These are phyloP conservation scores for Populus nigra DNA, from an alignment of 345 rosid genomes.

Conservation along the genomic window DNA sequence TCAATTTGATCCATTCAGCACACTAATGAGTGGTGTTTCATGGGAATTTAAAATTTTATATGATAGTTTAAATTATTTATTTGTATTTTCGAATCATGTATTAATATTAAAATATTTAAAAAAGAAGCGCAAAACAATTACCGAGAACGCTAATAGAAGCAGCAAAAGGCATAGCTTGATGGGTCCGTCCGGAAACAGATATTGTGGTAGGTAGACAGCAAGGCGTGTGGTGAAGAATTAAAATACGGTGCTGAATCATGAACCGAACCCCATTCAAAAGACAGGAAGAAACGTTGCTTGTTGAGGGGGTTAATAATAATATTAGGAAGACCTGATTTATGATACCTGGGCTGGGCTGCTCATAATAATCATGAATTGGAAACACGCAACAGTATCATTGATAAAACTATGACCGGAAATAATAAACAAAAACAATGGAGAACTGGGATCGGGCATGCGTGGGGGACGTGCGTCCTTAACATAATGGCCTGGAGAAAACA, in stretches of 20 bases:
- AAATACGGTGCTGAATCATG: neutral
- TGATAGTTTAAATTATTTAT: no score
- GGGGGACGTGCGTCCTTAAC: conserved; percentile 52
- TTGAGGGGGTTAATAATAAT: no score
- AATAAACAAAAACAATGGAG: neutral
- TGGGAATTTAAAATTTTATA: no score
- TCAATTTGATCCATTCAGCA: no score
- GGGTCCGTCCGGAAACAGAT: neutral
- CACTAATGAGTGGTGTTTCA: no score
- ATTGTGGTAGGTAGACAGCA: neutral
- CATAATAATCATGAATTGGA: conserved; percentile 9
- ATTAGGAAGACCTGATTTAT: neutral
- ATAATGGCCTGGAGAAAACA: conserved; percentile 36
- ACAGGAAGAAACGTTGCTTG: neutral
- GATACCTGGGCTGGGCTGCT: neutral
- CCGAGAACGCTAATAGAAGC: no score
- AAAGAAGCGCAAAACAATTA: no score
- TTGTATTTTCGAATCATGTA: no score
- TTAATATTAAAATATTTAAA: no score
- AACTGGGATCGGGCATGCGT: conserved; percentile 46
- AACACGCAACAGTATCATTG: conserved; percentile 34
- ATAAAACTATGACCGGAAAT: conserved; percentile 2
- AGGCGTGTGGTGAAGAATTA: no score
- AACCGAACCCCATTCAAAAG: neutral
- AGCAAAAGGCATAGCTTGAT: no score